These are phyloP conservation scores for Hypoxylon fragiforme DNA, from an alignment of 495 filamentous ascomycete genomes.

Conservation along the genomic window DNA sequence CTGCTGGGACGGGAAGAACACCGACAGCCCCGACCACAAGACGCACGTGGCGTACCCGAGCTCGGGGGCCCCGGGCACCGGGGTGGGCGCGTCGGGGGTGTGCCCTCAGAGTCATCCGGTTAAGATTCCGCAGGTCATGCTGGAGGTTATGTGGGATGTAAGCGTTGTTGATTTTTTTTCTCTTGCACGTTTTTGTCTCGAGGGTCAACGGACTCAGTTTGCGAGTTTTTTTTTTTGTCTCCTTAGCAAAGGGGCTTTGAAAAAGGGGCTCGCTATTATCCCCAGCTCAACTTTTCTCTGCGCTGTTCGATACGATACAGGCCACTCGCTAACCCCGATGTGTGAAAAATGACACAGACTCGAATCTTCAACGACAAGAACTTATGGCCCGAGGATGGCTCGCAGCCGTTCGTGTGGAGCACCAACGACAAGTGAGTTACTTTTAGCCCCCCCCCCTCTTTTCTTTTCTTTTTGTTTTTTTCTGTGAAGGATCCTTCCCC, in stretches of 20 bases:
- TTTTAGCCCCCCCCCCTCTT: too few species aligned
- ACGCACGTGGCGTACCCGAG: slow-evolving; percentile 54
- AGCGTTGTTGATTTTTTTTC: slow-evolving; percentile 11
- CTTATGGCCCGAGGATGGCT: slow-evolving; percentile 46
- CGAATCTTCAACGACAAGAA: slow-evolving; percentile 42
- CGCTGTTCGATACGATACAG: neutral
- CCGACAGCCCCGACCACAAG: slow-evolving; percentile 62
- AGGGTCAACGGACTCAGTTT: neutral
- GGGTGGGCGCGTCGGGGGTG: slow-evolving; percentile 25
- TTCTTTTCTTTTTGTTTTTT: too few species aligned
- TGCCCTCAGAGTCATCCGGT: slow-evolving; percentile 45
- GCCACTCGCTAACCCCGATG: neutral
- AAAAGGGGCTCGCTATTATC: too few species aligned
- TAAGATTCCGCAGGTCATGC: slow-evolving; percentile 45
- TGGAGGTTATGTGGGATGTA: slow-evolving; percentile 49
- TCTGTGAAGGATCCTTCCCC: too few species aligned
- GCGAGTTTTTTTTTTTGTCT: neutral
- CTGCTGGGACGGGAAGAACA: slow-evolving; percentile 68
- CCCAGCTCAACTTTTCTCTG: neutral
- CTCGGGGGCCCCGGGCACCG: slow-evolving; percentile 40
- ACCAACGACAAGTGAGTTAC: slow-evolving; percentile 43
- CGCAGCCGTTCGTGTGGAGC: slow-evolving; percentile 50
- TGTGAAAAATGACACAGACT: slow-evolving; percentile 33
- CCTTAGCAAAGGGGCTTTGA: too few species aligned
- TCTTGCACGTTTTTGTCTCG: neutral